Evolutionary conservation across 768 basidiomycete genomes (phyloP), one percentile per base, ranked within the genome.

Genomic region (Termitomyces sp.): DNA sequence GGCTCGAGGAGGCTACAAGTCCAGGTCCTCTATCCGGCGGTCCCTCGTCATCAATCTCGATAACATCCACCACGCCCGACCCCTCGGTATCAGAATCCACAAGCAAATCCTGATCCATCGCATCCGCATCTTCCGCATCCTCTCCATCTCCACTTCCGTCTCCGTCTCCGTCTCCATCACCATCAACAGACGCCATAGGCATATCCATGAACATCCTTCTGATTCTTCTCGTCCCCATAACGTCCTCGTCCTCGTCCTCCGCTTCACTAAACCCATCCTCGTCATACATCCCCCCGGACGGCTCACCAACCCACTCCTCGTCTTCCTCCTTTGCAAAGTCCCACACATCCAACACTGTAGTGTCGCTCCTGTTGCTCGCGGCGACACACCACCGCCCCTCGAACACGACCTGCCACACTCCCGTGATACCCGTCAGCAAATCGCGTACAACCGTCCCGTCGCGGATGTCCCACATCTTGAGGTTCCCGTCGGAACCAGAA

Each of bases 401-500:
- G 72, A 96, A 97, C 36, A 94, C 88, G 48, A 98, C 94, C 74
- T 98, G 96, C 96, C 96, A 99, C 29, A 99, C 97, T 12, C 94
- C 95, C 17, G 88, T 91, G 64, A 98, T 92, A 10, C 93, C 91
- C 1, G 91, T 92, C 65, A 98, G 77, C 64, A 99, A 79, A 71
- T 98, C 97, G 38, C 94, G 83, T 12, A 94, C 87, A 43, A 92
- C 87, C 0, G 83, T 82, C 25, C 96, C 97, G 59, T 95, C 92
- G 42, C 88, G 78, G 62, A 96, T 82, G 71, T 98, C 92, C 97
- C 97, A 99, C 88, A 98, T 92, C 81, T 98, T 98, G 67, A 99
- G 81, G 61, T 92, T 94, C 15, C 97, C 97, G 67, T 98, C 97
- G 14, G 91, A 92, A 12, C 96, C 96, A 68, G 91, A 93, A 34